Conservation (phyloP, 768 basidiomycete species). For the Panaeolus cyanescens region DNA sequence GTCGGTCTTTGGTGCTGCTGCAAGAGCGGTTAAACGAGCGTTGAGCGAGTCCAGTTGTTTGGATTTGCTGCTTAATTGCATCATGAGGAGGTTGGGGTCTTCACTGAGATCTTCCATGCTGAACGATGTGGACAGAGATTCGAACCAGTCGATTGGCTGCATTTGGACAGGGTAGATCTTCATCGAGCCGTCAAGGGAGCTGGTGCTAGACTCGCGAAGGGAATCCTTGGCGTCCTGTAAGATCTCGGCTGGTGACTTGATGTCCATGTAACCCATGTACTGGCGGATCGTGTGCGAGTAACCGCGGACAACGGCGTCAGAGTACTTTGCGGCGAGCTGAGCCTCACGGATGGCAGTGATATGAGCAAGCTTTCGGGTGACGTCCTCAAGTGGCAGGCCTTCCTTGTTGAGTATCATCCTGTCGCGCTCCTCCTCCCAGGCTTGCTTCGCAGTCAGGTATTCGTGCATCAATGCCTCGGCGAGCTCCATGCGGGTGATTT, state of each 20-base stretch:
- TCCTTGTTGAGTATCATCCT: constrained; percentile 18
- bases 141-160: constrained; percentile 27
- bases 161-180: constrained; percentile 25
- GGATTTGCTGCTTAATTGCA: constrained; percentile 21
- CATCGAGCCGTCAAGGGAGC: constrained; percentile 23
- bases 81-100: constrained; percentile 17
- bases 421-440: constrained; percentile 28
- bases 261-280: constrained; percentile 26
- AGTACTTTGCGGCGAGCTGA: constrained; percentile 25
- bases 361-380: constrained; percentile 22
- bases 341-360: constrained; percentile 23
- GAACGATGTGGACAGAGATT: constrained; percentile 25
- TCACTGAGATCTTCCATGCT: constrained; percentile 24
- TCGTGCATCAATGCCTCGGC: constrained; percentile 24
- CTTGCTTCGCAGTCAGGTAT: constrained; percentile 25
- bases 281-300: constrained; percentile 24
- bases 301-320: constrained; percentile 28
- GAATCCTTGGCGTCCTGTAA: constrained; percentile 27
- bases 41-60: constrained; percentile 23
- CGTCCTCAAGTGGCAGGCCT: constrained; percentile 11
- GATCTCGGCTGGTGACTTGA: constrained; percentile 19
- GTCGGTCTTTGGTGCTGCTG: constrained; percentile 12
- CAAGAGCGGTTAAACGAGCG: constrained; percentile 15
- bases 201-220: constrained; percentile 22
- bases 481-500: constrained; percentile 25